Evolutionary conservation across 768 basidiomycete genomes (phyloP).

Genomic region (Xerocomus spinulosus): DNA sequence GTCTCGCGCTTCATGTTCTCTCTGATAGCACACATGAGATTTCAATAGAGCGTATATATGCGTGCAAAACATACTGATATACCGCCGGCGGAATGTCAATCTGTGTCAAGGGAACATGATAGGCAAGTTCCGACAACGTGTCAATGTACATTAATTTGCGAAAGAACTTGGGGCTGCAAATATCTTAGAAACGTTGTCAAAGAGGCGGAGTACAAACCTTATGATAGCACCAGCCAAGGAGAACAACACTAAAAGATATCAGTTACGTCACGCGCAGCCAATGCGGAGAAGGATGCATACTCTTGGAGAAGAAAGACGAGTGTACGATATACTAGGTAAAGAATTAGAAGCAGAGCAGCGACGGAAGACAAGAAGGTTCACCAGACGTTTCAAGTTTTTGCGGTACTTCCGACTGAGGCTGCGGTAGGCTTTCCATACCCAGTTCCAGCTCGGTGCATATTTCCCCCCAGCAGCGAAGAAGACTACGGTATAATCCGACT

Average conservation of each 20-base stretch:
- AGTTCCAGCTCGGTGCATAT: slow-evolving; percentile 78
- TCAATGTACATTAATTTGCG: slow-evolving; percentile 74
- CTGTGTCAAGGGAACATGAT: slow-evolving; percentile 76
- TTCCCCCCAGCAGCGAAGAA: slow-evolving; percentile 80
- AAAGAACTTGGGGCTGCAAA: slow-evolving; percentile 80
- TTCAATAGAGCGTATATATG: background rate
- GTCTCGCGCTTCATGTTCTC: slow-evolving; percentile 76
- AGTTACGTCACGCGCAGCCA: slow-evolving; percentile 5
- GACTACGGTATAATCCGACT: slow-evolving; percentile 83
- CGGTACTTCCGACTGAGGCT: slow-evolving; percentile 78
- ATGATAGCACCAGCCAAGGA: slow-evolving; percentile 85
- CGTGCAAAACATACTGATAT: slow-evolving; percentile 58
- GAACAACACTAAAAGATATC: slow-evolving; percentile 63
- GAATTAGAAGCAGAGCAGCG: slow-evolving; percentile 6
- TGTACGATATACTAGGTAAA: slow-evolving; percentile 72
- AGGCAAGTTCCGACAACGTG: slow-evolving; percentile 75
- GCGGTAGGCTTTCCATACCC: slow-evolving; percentile 89
- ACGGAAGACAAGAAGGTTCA: slow-evolving; percentile 30
- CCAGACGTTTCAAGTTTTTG: slow-evolving; percentile 82
- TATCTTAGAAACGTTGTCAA: background rate
- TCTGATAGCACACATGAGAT: slow-evolving; percentile 35
- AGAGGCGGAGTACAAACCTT: slow-evolving; percentile 43
- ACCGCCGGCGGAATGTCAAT: slow-evolving; percentile 82
- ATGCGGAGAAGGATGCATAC: slow-evolving; percentile 39
- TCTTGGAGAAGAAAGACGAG: slow-evolving; percentile 84